Evolutionary conservation across 371 early-diverging fungal genomes (phyloP).

Genomic region (Rhizopus microsporus): DNA sequence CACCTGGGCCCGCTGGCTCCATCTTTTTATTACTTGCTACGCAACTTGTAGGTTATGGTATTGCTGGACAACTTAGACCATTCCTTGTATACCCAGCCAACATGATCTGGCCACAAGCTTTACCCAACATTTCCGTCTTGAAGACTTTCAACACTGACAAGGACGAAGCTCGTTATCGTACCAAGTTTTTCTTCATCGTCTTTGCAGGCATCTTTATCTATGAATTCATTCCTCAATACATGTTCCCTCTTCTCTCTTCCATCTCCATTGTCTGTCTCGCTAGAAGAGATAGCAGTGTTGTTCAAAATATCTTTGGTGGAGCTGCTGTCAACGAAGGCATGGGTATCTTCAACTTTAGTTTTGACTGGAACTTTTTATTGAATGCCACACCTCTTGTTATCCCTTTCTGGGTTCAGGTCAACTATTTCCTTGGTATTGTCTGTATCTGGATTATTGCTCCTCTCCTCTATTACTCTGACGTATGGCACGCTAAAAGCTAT

Average conservation of each 20-base stretch:
- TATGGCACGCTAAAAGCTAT: conserved; percentile 50
- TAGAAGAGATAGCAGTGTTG: conserved; percentile 47
- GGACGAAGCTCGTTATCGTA: conserved; percentile 64
- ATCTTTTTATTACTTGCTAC: conserved; percentile 62
- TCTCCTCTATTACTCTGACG: conserved; percentile 37
- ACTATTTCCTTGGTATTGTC: conserved; percentile 40
- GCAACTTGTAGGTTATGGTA: conserved; percentile 82
- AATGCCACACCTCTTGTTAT: conserved; percentile 64
- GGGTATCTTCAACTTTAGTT: conserved; percentile 50
- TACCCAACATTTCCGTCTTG: conserved; percentile 77
- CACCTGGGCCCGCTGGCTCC: conserved; percentile 46
- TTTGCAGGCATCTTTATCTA: conserved; percentile 41
- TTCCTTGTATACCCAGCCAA: conserved; percentile 80
- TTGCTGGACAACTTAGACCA: conserved; percentile 76
- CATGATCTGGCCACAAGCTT: conserved; percentile 87
- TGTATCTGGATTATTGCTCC: conserved; percentile 43
- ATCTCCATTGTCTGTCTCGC: conserved; percentile 54
- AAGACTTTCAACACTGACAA: conserved; percentile 68
- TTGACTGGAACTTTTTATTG: conserved; percentile 55
- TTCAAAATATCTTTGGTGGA: conserved; percentile 54
- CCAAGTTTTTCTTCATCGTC: conserved; percentile 54
- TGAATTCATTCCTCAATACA: conserved; percentile 51
- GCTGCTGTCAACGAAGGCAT: conserved; percentile 48
- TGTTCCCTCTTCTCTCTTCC: conserved; percentile 49
- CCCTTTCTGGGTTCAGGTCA: conserved; percentile 61